Conservation (phyloP, 768 basidiomycete genomes). For the Ramaria sp. region DNA sequence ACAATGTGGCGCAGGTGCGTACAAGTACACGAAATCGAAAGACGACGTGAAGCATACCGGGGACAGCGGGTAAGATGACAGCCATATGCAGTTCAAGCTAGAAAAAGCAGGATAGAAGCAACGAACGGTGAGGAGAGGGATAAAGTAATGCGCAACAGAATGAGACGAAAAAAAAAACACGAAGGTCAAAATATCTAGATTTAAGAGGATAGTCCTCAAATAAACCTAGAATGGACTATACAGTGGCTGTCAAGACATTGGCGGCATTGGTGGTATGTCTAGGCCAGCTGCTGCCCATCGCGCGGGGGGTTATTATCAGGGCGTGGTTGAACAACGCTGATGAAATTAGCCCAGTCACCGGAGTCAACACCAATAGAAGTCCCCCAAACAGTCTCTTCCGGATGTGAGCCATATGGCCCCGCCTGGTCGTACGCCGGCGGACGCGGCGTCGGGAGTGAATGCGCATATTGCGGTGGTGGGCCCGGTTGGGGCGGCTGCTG, state of each 20-base stretch:
- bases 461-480: neutral
- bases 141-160: neutral
- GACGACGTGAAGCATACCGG: neutral
- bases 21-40: neutral
- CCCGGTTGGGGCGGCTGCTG: conserved; percentile 22
- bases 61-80: neutral
- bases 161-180: neutral
- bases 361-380: conserved; percentile 65
- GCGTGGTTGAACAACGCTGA: conserved; percentile 1
- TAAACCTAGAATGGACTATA: too few relatives aligned
- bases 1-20: neutral
- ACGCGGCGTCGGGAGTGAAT: neutral
- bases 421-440: neutral
- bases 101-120: neutral
- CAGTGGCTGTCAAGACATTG: neutral
- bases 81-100: neutral
- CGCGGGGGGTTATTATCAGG: neutral
- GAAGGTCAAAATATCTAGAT: too few relatives aligned
- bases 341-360: conserved; percentile 45
- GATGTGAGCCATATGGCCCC: conserved; percentile 29
- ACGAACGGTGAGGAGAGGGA: neutral
- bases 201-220: too few relatives aligned
- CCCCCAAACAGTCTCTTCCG: conserved; percentile 60
- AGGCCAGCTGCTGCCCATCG: neutral
- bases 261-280: neutral